Conservation (phyloP, 495 filamentous ascomycete species). For the Neurospora sp. region DNA sequence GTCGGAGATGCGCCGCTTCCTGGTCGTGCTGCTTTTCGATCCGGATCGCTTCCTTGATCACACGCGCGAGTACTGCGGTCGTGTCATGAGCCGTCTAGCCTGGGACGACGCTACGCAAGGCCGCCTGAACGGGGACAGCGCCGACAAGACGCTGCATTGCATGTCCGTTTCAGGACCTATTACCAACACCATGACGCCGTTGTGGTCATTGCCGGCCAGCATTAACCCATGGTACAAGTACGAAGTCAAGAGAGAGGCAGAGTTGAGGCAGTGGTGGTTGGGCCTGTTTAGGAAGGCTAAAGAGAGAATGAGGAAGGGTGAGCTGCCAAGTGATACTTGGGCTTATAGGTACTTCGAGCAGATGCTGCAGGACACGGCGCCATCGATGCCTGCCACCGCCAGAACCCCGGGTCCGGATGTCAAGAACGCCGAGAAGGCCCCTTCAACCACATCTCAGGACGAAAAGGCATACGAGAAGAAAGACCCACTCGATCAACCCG, state of each 20-base stretch:
- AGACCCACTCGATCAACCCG: conserved; percentile 22
- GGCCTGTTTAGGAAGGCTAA: conserved; percentile 31
- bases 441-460: neutral
- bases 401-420: neutral
- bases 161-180: conserved; percentile 41
- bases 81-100: conserved; percentile 37
- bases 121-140: conserved; percentile 31
- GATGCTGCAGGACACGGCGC: conserved; percentile 11
- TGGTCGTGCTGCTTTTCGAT: conserved; percentile 33
- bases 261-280: conserved; percentile 37
- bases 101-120: conserved; percentile 39
- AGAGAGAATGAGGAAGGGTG: conserved; percentile 25
- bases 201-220: conserved; percentile 31
- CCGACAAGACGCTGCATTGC: conserved; percentile 35
- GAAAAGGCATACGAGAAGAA: conserved; percentile 20
- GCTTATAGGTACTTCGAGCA: conserved; percentile 37
- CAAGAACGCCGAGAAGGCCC: neutral
- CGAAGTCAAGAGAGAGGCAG: conserved; percentile 30
- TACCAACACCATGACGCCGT: conserved; percentile 36
- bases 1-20: conserved; percentile 32
- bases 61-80: conserved; percentile 35
- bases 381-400: neutral
- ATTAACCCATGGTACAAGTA: conserved; percentile 38
- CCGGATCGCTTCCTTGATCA: conserved; percentile 35
- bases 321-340: conserved; percentile 35